Conservation (phyloP, 164 flowering plant species). For the Aristolochia californica region DNA sequence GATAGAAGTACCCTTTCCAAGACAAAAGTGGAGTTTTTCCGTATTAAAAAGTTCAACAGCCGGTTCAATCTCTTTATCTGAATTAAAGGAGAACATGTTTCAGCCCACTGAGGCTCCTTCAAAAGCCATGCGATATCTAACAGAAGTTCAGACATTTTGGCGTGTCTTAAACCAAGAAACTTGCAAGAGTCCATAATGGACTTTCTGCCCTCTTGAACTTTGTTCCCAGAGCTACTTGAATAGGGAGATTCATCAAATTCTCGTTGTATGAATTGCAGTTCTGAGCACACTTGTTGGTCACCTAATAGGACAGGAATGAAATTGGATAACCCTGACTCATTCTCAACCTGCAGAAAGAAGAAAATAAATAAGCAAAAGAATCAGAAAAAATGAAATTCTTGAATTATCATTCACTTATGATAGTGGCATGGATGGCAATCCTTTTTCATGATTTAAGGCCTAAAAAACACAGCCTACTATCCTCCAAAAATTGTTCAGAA, state of each 20-base stretch:
- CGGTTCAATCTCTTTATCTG: conserved; percentile 48
- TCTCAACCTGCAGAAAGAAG: conserved; percentile 60
- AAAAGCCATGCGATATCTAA: conserved; percentile 78
- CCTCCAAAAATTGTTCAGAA: too few species aligned
- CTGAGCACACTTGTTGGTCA: conserved; percentile 51
- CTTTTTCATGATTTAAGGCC: too few species aligned
- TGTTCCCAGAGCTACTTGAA: conserved; percentile 7
- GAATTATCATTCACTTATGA: conserved; percentile 58
- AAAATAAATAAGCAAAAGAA: neutral
- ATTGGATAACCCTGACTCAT: conserved; percentile 79
- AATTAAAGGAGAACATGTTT: conserved; percentile 17
- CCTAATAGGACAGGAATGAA: conserved; percentile 75
- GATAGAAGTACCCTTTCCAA: conserved; percentile 44
- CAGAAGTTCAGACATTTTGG: conserved; percentile 42
- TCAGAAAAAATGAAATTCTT: too few species aligned
- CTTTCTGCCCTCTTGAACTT: conserved; percentile 8
- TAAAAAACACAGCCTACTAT: too few species aligned
- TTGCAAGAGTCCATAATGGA: conserved; percentile 22
- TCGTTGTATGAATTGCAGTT: conserved; percentile 46
- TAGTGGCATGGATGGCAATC: neutral
- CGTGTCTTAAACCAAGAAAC: conserved; percentile 26
- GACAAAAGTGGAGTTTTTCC: conserved; percentile 27
- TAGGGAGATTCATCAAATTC: conserved; percentile 18
- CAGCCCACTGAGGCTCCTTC: conserved; percentile 33
- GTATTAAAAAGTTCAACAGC: conserved; percentile 42